These are phyloP conservation scores for Myrmaecium sp. DNA, from an alignment of 2,329 filamentous ascomycete species.

Conservation along the genomic window DNA sequence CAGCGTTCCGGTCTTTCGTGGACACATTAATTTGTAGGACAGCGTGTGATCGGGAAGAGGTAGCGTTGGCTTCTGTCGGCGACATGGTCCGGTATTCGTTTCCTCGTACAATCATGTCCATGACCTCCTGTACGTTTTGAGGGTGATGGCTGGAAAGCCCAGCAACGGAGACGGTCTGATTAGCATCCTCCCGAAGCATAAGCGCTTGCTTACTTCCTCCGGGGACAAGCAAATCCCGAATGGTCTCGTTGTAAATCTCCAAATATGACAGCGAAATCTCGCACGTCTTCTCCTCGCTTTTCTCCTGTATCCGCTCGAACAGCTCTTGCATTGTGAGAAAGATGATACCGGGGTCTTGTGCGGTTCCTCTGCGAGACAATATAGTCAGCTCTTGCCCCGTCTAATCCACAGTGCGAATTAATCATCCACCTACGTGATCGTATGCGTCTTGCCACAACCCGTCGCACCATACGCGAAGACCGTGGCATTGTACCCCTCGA, in stretches of 20 bases:
- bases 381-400: slow-evolving; percentile 72
- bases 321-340: slow-evolving; percentile 98
- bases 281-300: slow-evolving; percentile 69
- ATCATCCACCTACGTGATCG: slow-evolving; percentile 41
- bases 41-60: slow-evolving; percentile 90
- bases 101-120: slow-evolving; percentile 96
- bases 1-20: slow-evolving; percentile 83
- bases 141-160: slow-evolving; percentile 85
- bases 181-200: slow-evolving; percentile 87
- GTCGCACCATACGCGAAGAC: slow-evolving; percentile 98
- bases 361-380: slow-evolving; percentile 41
- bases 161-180: slow-evolving; percentile 79
- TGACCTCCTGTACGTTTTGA: slow-evolving; percentile 83
- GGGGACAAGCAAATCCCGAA: slow-evolving; percentile 82
- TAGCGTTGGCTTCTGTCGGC: slow-evolving; percentile 91
- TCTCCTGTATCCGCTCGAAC: slow-evolving; percentile 86
- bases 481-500: slow-evolving; percentile 96
- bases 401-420: slow-evolving; percentile 29
- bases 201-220: slow-evolving; percentile 67
- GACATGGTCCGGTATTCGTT: slow-evolving; percentile 94
- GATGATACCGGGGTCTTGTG: slow-evolving; percentile 90
- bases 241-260: slow-evolving; percentile 98
- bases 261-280: slow-evolving; percentile 89
- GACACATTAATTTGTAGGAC: slow-evolving; percentile 95
- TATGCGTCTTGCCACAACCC: slow-evolving; percentile 96